phyloP scores from a whole-genome alignment of 805 yeast genomes.

The Spathaspora gorwiae region DNA sequence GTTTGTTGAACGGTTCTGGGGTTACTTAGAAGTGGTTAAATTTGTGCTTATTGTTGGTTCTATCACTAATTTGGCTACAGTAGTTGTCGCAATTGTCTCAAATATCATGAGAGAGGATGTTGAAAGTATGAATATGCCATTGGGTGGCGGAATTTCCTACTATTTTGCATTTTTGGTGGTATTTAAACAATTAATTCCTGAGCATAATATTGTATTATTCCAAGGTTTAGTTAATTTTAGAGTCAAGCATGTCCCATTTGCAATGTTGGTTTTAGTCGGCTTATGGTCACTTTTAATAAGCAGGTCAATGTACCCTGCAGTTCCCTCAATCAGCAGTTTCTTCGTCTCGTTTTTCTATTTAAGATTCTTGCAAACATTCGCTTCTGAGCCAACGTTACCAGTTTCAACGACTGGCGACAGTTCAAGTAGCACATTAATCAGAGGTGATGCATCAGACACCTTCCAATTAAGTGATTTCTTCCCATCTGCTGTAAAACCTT shows the following conservation, averaged over 20 bases:
- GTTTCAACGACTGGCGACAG: constrained; percentile 26
- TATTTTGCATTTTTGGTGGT: constrained; percentile 54
- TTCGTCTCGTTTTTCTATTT: constrained; percentile 70
- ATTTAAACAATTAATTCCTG: constrained; percentile 55
- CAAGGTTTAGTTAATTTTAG: constrained; percentile 44
- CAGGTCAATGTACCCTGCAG: constrained; percentile 42
- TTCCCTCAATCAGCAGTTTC: constrained; percentile 59
- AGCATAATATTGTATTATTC: constrained; percentile 48
- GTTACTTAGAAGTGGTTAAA: constrained; percentile 42
- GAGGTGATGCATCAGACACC: constrained; percentile 89
- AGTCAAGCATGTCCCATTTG: constrained; percentile 61
- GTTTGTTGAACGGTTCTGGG: constrained; percentile 52
- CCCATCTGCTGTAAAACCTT: constrained; percentile 57
- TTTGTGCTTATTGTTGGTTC: constrained; percentile 52
- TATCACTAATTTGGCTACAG: constrained; percentile 51
- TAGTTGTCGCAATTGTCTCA: constrained; percentile 36
- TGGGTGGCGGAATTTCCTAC: constrained; percentile 50
- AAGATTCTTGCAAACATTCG: constrained; percentile 65
- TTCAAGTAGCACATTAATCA: constrained; percentile 27
- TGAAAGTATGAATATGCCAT: constrained; percentile 38
- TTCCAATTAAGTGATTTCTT: constrained; percentile 80
- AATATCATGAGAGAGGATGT: constrained; percentile 33
- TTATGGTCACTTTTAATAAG: constrained; percentile 31
- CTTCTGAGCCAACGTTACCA: constrained; percentile 54
- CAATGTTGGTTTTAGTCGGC: constrained; percentile 25